Evolutionary conservation across 2,329 filamentous ascomycete genomes (phyloP), one percentile per base, ranked within the genome.

Genomic region (Gaeumannomyces sp.): DNA sequence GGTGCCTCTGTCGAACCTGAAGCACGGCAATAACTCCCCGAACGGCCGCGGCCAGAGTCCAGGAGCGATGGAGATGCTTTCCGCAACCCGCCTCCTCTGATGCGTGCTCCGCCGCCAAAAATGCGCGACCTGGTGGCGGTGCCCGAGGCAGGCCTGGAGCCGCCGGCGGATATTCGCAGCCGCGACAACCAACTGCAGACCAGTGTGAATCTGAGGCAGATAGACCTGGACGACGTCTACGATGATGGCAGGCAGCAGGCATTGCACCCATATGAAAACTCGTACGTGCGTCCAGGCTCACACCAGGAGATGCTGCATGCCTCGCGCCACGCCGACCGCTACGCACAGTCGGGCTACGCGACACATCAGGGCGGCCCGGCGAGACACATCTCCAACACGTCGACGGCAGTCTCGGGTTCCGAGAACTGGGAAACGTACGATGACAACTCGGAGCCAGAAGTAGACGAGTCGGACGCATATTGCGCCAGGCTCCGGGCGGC

Each of bases 371-470:
- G 38, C 38, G 38, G 38, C 4, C 76, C 80, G 2, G 81, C 80
- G 1, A 82, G 92, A 61, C 91, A 94, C 70, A 88, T 89, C 22
- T 92, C 89, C 8, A 87, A 87, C 69, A 89, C 89, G 1, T 93
- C 91, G n/a, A 92, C 90, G 1, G 83, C 83, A 28, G 83, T 90
- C 31, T 92, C 91, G 6, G 92, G 91, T 1, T 96, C 92, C 4
- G 94, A 98, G 77, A 98, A 98, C 75, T 98, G 94, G 94, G 94
- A 98, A 77, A 97, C 93, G 13, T 98, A 95, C 71, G 93, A 95
- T 70, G 92, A 96, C 74, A 87, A 84, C 69, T 92, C 89, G 67
- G 89, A 92, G 71, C 86, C 89, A 0, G 90, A 92, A 71, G 82
- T 83, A 29, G 93, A 97, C 73, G 85, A 85, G 0, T 88, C 88